Conservation (phyloP, 495 filamentous ascomycete genomes). For the Penicillium arizonense region DNA sequence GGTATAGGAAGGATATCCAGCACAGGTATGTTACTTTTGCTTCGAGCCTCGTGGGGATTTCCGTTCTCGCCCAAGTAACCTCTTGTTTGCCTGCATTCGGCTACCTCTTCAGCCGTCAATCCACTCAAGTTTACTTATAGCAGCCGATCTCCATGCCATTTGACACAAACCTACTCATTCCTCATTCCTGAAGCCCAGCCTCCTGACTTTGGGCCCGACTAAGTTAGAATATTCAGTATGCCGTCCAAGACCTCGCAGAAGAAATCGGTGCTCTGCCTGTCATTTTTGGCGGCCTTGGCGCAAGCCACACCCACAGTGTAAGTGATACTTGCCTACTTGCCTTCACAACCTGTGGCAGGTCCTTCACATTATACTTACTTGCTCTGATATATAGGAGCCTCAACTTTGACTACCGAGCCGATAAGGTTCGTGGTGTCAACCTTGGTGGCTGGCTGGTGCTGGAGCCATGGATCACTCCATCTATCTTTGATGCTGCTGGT, state of each 20-base stretch:
- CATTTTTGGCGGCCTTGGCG: conserved; percentile 30
- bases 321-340: conserved; percentile 11
- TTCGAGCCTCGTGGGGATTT: conserved; percentile 1
- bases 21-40: conserved; percentile 11
- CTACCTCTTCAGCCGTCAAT: conserved; percentile 4
- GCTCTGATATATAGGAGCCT: conserved; percentile 24
- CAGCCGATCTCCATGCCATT: conserved; percentile 34
- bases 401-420: conserved; percentile 42
- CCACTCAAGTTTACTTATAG: conserved; percentile 36
- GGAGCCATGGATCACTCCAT: conserved; percentile 67
- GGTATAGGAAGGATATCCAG: conserved; percentile 13
- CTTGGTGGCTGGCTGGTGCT: conserved; percentile 59
- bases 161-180: conserved; percentile 20
- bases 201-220: conserved; percentile 17
- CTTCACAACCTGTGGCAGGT: neutral
- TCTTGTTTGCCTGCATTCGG: conserved; percentile 16
- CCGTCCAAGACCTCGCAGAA: conserved; percentile 32
- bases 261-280: conserved; percentile 33
- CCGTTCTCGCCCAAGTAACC: conserved; percentile 12
- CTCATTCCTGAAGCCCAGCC: conserved; percentile 28
- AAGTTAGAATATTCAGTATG: conserved; percentile 30
- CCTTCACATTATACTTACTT: conserved; percentile 1
- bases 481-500: conserved; percentile 52
- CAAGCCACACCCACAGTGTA: conserved; percentile 38
- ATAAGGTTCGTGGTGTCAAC: conserved; percentile 55